Conservation (phyloP, 371 early-diverging fungal genomes). For the Mucor velutinosus region DNA sequence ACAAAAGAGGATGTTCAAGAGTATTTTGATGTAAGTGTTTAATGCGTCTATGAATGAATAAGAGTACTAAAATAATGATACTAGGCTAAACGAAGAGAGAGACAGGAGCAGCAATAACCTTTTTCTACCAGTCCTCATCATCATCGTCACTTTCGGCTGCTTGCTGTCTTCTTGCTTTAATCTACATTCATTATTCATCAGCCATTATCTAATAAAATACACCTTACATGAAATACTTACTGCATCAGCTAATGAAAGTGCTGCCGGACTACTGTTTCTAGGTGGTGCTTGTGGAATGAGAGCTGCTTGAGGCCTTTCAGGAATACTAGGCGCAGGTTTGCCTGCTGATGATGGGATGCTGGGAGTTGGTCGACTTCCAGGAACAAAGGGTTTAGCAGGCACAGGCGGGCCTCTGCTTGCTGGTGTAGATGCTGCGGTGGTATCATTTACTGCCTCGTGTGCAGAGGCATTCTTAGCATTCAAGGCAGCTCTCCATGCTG, state of each 20-base stretch:
- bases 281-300: constrained; percentile 17
- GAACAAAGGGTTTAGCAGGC: constrained; percentile 46
- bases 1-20: constrained; percentile 72
- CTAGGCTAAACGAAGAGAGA: constrained; percentile 4
- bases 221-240: constrained; percentile 32
- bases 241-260: constrained; percentile 50
- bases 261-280: constrained; percentile 20
- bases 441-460: constrained; percentile 3
- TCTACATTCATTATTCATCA: constrained; percentile 6
- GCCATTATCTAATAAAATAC: neutral
- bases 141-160: constrained; percentile 24
- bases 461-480: constrained; percentile 45
- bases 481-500: constrained; percentile 57
- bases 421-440: constrained; percentile 45
- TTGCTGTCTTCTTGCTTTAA: constrained; percentile 30
- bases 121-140: constrained; percentile 19
- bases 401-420: constrained; percentile 52
- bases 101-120: neutral
- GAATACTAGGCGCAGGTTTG: constrained; percentile 48
- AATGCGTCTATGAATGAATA: neutral
- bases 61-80: neutral
- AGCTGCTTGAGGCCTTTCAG: constrained; percentile 20
- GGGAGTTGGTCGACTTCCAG: constrained; percentile 48
- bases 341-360: constrained; percentile 41
- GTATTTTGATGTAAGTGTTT: constrained; percentile 61